Conservation (phyloP, 1,139 yeast species). For the Yamadazyma aaseri region DNA sequence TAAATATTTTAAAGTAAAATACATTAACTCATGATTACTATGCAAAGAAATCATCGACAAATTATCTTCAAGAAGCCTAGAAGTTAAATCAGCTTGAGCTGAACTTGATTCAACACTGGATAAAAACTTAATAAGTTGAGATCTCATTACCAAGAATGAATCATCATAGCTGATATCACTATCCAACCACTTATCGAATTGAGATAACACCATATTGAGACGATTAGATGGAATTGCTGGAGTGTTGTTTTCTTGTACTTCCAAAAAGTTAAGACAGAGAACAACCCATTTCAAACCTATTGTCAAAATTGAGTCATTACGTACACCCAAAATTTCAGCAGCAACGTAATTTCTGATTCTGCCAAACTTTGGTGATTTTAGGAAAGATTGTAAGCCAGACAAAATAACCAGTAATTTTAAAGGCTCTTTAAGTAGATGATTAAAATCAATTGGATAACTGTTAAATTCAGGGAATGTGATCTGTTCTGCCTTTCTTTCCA, state of each 20-base stretch:
- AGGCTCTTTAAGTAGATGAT: constrained; percentile 30
- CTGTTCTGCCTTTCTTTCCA: constrained; percentile 28
- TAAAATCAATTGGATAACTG: constrained; percentile 26
- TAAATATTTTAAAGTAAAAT: constrained; percentile 47
- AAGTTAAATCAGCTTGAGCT: constrained; percentile 24
- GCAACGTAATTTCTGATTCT: constrained; percentile 61
- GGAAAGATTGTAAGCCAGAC: constrained; percentile 31
- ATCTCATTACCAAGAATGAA: constrained; percentile 49
- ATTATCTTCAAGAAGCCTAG: constrained; percentile 50
- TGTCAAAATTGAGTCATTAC: constrained; percentile 30
- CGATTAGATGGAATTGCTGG: constrained; percentile 57
- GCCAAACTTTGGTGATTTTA: constrained; percentile 36
- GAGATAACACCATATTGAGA: constrained; percentile 56
- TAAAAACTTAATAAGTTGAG: constrained; percentile 52
- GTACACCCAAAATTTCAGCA: constrained; percentile 62
- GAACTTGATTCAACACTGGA: constrained; percentile 22
- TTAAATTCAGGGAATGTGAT: constrained; percentile 27
- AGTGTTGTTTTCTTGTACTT: constrained; percentile 27
- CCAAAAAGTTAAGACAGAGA: constrained; percentile 49
- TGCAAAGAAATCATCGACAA: constrained; percentile 42
- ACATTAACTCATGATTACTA: constrained; percentile 42
- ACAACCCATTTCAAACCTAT: constrained; percentile 49
- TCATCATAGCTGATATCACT: constrained; percentile 60
- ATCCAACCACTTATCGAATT: constrained; percentile 57
- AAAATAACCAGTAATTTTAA: constrained; percentile 39